Evolutionary conservation across 805 yeast genomes (phyloP), one percentile per base, ranked within the genome.

Genomic region (Tetrapisispora phaffii): DNA sequence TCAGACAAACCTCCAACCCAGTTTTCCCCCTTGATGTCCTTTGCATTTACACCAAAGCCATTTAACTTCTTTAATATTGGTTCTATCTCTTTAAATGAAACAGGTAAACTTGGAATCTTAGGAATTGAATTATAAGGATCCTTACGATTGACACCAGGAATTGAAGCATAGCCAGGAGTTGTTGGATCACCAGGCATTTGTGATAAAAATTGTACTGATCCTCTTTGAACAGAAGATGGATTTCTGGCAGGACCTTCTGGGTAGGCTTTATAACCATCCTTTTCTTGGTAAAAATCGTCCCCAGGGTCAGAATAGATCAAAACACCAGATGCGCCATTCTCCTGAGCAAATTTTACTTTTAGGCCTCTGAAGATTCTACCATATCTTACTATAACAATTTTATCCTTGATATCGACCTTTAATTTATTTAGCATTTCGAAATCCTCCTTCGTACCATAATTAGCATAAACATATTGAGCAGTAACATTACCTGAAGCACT

Each of bases 201-300:
- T 4, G 83, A 72, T 28, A 82, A 63, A 56, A 74, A 83, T 59
- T 75, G 77, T 4, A 80, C 84, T 36, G 85, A 78, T 1, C 93
- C 93, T 53, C 93, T 71, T 66, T 84, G 89, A 26, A 85, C 80
- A 13, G 83, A 67, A 7, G 82, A 75, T 32, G 89, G 89, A 57
- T 84, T 79, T 50, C 93, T 72, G 0, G 89, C 88, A 1, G 82
- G 83, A 2, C 93, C 93, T 2, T 76, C 60, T 2, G 93, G 94
- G 53, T 84, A 84, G 2, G 85, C 67, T 51, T 73, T 62, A 57
- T 69, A 79, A 4, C 85, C 87, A 47, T 79, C 74, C 32, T 70
- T 71, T 21, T 70, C 73, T 12, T 74, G 72, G 39, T 77, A 59
- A 31, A 63, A 68, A 56, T 78, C 82, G 51, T 83, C 88, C 16